Percentiles rank a stretch among this genome's conserved stretches.
These are phyloP conservation scores for Alternaria brassicicola DNA, from an alignment of 2,329 filamentous ascomycete species.

Conservation along the genomic window DNA sequence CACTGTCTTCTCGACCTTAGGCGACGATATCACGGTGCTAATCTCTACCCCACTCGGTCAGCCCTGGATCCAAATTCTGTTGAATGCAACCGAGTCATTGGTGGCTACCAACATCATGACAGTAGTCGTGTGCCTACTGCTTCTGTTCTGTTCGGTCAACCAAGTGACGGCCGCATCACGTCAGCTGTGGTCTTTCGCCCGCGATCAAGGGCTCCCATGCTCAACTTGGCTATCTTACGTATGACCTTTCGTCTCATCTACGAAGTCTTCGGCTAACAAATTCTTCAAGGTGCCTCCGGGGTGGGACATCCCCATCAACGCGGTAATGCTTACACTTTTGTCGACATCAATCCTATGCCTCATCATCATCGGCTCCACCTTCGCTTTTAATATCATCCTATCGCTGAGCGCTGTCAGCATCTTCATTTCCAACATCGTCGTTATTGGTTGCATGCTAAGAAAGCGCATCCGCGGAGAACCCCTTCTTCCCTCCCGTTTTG, in stretches of 20 bases:
- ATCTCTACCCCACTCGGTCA: slow-evolving; percentile 20
- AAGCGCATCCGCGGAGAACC: slow-evolving; percentile 51
- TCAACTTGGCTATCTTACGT: slow-evolving; percentile 21
- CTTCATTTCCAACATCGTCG: slow-evolving; percentile 36
- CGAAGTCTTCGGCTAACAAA: background rate
- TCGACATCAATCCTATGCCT: slow-evolving; percentile 26
- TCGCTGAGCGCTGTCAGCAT: slow-evolving; percentile 11
- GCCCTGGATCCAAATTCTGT: slow-evolving; percentile 30
- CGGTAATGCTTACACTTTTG: slow-evolving; percentile 23
- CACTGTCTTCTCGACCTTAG: slow-evolving; percentile 16
- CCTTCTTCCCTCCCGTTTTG: slow-evolving; percentile 53
- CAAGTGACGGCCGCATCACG: slow-evolving; percentile 28
- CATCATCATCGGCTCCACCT: slow-evolving; percentile 33
- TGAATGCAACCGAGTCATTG: slow-evolving; percentile 25
- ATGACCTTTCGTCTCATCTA: background rate
- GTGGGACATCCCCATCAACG: slow-evolving; percentile 33
- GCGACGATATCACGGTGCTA: background rate
- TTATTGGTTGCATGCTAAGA: slow-evolving; percentile 53
- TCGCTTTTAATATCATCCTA: slow-evolving; percentile 29
- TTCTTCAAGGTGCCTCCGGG: slow-evolving; percentile 15
- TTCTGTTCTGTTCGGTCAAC: slow-evolving; percentile 5
- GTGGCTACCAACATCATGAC: slow-evolving; percentile 28
- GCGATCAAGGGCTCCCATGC: slow-evolving; percentile 34
- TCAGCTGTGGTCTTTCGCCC: slow-evolving; percentile 37
- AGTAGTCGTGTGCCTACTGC: background rate